Evolutionary conservation across 2,329 filamentous ascomycete genomes (phyloP).

Genomic region (Fusarium clavum): DNA sequence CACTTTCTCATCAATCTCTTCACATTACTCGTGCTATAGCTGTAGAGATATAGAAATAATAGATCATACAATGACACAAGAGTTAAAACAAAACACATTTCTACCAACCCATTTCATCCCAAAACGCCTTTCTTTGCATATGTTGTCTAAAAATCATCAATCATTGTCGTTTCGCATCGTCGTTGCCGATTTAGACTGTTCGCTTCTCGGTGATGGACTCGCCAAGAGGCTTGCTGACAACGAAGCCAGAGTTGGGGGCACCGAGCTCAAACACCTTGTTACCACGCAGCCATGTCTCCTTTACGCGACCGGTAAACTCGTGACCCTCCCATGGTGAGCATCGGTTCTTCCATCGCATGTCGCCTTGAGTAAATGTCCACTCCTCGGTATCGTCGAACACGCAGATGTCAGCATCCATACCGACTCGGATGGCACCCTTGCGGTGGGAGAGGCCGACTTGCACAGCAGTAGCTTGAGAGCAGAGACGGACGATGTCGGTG

Average conservation of each 20-base stretch:
- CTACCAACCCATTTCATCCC: slow-evolving; percentile 1
- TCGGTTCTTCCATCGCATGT: slow-evolving; percentile 95
- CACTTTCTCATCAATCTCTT: slow-evolving; percentile 20
- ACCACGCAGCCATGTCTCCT: slow-evolving; percentile 87
- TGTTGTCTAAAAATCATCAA: slow-evolving; percentile 8
- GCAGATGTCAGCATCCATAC: slow-evolving; percentile 90
- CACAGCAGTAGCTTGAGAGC: slow-evolving; percentile 84
- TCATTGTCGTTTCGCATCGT: slow-evolving; percentile 32
- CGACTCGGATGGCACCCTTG: slow-evolving; percentile 81
- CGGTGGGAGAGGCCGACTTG: slow-evolving; percentile 86
- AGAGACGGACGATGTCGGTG: slow-evolving; percentile 85
- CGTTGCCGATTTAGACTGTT: slow-evolving; percentile 48
- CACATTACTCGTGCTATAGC: slow-evolving; percentile 23
- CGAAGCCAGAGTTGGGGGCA: slow-evolving; percentile 63
- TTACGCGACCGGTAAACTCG: slow-evolving; percentile 79
- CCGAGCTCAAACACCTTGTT: slow-evolving; percentile 77
- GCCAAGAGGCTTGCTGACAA: slow-evolving; percentile 61
- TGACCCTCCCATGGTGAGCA: slow-evolving; percentile 91
- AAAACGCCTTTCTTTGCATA: slow-evolving; percentile 11
- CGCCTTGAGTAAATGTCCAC: slow-evolving; percentile 78
- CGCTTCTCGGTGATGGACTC: slow-evolving; percentile 71
- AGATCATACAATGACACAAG: not conserved
- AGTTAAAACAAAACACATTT: not conserved
- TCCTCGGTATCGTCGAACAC: slow-evolving; percentile 88
- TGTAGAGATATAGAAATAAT: not conserved